Base-by-base conservation (phyloP, 1,284 basidiomycete genomes). In the Tylopilus microsporus region DNA sequence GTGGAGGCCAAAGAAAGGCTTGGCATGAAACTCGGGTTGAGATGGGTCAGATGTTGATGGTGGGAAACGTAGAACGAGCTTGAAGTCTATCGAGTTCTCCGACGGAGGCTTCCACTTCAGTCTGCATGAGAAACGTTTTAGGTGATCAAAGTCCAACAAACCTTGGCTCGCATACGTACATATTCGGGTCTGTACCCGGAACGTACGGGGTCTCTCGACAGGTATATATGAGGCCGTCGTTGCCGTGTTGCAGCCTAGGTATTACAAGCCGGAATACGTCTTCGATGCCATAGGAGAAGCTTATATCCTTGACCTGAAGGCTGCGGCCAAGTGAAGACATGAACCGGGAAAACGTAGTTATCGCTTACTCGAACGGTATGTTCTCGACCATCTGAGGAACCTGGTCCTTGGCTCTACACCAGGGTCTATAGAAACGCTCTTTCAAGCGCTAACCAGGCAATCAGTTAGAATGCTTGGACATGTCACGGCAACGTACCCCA, bases 41-140 rank as follows among this genome's bases (percentile, higher is more conserved):
- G 73, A 66, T 0, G 82, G 79, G 59, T 85, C 74, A 36, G 76
- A 74, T 10, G 70, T 72, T 34, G 75, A 73, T 3, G 93, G 85
- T 3, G 96, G 94, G 72, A 99, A 99, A 42, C 92, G 86, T 19
- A 99, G 79, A 55, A 95, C 82, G 15, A 99, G 86, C 71, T 93
- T 93, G 79, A 99, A 99, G 74, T 99, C 97, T 69, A 99, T 91
- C 5, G 94, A 94, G 73, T 99, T 99, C 70, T 99, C 97, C 3
- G 89, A 91, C 4, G 97, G 94, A 1, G 96, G 95, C 74, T 99
- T 99, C 97, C 97, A 99, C 73, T 99, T 99, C 66, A 98, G 75
- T 63, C 94, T 97, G 70, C 37, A n/a, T 21, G 30, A 54, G 19
- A 46, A 12, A 42, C 53, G 19, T 48, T 52, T 56, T 43, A 34